Percentiles rank a stretch among this genome's conserved stretches.
These are phyloP conservation scores for Desmodesmus armatus DNA, from an alignment of 139 green algal genomes.

Conservation along the genomic window DNA sequence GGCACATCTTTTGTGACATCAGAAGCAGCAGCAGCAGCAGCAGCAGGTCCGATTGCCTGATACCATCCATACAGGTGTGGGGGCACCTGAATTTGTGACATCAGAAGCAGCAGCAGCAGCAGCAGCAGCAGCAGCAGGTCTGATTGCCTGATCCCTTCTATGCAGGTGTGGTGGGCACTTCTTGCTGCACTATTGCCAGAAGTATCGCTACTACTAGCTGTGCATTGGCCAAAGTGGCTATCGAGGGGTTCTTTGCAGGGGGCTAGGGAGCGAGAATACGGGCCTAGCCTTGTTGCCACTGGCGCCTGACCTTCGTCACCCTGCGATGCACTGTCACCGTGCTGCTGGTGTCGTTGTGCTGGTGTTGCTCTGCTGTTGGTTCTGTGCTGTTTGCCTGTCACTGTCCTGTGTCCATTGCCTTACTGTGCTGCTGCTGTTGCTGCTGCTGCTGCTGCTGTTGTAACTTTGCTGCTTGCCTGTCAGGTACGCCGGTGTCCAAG, in stretches of 20 bases:
- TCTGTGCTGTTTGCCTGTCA: not conserved
- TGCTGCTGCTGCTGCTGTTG: not conserved
- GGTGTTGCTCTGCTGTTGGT: not conserved
- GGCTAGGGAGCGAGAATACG: too few species aligned
- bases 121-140: not conserved
- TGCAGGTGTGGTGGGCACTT: not conserved
- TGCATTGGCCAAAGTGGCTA: too few species aligned
- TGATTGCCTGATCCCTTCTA: too few species aligned
- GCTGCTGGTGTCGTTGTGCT: not conserved
- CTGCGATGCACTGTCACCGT: not conserved
- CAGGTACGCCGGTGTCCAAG: slow-evolving; percentile 18
- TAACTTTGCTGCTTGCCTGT: not conserved
- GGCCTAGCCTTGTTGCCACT: not conserved
- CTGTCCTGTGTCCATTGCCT: not conserved
- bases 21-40: too few species aligned
- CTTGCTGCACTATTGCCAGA: too few species aligned
- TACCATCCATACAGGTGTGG: too few species aligned
- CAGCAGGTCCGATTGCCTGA: too few species aligned
- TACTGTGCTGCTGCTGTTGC: not conserved
- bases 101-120: not conserved
- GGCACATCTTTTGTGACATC: too few species aligned
- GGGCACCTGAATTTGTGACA: not conserved
- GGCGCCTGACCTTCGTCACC: not conserved
- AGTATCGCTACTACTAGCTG: too few species aligned
- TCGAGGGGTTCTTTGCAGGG: too few species aligned